Percentiles rank a stretch among this genome's conserved stretches.
phyloP scores from a whole-genome alignment of 495 filamentous ascomycete genomes.

The Aspergillus coremiiformis region DNA sequence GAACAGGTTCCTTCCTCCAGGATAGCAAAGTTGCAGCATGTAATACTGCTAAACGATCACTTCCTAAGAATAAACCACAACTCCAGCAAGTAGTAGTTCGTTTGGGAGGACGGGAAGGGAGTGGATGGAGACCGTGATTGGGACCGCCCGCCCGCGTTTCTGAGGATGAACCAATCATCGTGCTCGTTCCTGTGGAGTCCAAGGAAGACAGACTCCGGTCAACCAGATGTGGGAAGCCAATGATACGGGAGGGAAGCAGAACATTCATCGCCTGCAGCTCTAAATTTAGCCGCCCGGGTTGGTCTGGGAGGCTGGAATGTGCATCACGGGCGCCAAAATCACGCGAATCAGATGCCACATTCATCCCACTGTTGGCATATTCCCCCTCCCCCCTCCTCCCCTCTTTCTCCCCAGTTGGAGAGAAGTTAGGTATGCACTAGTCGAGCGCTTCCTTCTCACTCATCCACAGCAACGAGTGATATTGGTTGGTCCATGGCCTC shows the following conservation, averaged over 20 bases:
- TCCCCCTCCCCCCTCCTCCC: too few relatives aligned
- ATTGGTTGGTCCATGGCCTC: not conserved
- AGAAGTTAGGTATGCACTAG: not conserved
- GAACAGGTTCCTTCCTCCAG: not conserved
- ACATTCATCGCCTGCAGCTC: slow-evolving; percentile 24
- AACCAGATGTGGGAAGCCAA: slow-evolving; percentile 13
- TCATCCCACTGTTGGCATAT: slow-evolving; percentile 14
- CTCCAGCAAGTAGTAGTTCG: slow-evolving; percentile 14
- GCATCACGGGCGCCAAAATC: slow-evolving; percentile 33
- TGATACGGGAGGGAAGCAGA: slow-evolving; percentile 8
- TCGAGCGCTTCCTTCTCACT: not conserved
- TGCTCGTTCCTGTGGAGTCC: not conserved
- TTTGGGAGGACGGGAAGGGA: slow-evolving; percentile 14
- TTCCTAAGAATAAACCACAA: slow-evolving; percentile 15
- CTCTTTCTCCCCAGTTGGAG: not conserved
- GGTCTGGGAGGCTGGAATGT: slow-evolving; percentile 21
- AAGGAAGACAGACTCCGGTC: slow-evolving; percentile 10
- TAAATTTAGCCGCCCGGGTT: slow-evolving; percentile 40
- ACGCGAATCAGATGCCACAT: slow-evolving; percentile 28
- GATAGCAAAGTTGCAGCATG: not conserved
- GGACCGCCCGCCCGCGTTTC: slow-evolving; percentile 17
- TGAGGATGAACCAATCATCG: slow-evolving; percentile 12
- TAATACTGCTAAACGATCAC: slow-evolving; percentile 1
- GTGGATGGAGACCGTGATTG: slow-evolving; percentile 13
- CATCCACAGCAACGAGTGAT: slow-evolving; percentile 6